Conservation (phyloP, 108 stramenopile species). For the Cyclotella kingstonii region DNA sequence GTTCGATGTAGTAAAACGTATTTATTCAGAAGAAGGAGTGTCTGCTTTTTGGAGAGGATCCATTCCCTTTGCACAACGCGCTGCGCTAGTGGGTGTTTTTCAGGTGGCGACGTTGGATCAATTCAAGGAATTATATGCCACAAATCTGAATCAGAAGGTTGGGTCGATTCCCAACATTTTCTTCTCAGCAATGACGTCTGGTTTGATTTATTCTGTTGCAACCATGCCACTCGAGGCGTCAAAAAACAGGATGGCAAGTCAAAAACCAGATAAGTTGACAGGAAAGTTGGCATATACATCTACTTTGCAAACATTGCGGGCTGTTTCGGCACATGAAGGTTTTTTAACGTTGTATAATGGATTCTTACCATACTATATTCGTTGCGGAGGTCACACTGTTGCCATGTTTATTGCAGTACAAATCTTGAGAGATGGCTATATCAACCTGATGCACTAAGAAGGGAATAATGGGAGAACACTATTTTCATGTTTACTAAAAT, state of each 20-base stretch:
- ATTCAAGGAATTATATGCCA: constrained; percentile 81
- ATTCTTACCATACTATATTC: constrained; percentile 90
- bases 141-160: constrained; percentile 60
- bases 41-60: constrained; percentile 90
- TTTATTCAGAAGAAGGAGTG: constrained; percentile 81
- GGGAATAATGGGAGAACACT: too few species aligned
- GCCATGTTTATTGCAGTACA: constrained; percentile 91
- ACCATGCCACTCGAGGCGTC: constrained; percentile 94
- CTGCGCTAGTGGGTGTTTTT: constrained; percentile 91
- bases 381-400: constrained; percentile 96
- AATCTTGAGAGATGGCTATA: constrained; percentile 74
- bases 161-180: constrained; percentile 88
- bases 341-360: constrained; percentile 83
- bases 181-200: constrained; percentile 89
- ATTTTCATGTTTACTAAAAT: too few species aligned
- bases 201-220: constrained; percentile 87
- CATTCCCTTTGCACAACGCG: constrained; percentile 86
- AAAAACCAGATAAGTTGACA: constrained; percentile 67
- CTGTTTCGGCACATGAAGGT: constrained; percentile 73
- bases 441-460: background rate
- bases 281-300: constrained; percentile 85
- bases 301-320: constrained; percentile 76
- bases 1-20: constrained; percentile 72
- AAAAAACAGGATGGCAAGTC: constrained; percentile 94
- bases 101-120: constrained; percentile 95